Evolutionary conservation across 805 yeast species (phyloP).

Genomic region (Barnettozyma californica): DNA sequence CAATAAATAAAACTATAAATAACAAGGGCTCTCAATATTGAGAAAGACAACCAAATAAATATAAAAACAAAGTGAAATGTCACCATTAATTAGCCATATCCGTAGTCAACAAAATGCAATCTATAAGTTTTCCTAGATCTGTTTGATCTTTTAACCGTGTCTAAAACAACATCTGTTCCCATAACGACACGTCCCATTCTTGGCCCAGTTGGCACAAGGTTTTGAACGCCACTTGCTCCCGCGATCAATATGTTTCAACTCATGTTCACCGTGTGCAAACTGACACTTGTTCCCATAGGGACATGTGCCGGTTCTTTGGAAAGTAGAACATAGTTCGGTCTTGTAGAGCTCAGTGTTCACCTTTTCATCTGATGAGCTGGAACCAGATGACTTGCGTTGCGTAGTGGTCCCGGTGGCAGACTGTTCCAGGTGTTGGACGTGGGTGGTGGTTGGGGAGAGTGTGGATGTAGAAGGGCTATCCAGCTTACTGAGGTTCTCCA

Average conservation of each 20-base stretch:
- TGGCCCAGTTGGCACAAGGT: conserved; percentile 85
- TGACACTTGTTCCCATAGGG: conserved; percentile 91
- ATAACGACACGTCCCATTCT: conserved; percentile 77
- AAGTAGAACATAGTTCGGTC: conserved; percentile 85
- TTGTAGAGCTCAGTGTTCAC: conserved; percentile 71
- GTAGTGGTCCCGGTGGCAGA: neutral
- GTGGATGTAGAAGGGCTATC: conserved; percentile 9
- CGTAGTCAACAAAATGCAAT: neutral
- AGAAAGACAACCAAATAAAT: neutral
- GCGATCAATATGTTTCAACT: conserved; percentile 65
- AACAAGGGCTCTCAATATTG: neutral
- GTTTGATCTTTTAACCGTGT: conserved; percentile 42
- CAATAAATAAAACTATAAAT: conserved; percentile 1
- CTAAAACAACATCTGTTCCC: conserved; percentile 91
- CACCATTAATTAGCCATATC: neutral
- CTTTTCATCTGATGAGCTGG: conserved; percentile 11
- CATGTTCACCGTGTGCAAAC: conserved; percentile 85
- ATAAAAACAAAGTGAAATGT: neutral
- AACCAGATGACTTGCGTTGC: neutral
- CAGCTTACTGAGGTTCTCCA: conserved; percentile 21
- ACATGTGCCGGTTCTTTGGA: conserved; percentile 61
- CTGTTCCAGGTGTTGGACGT: neutral
- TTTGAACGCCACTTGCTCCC: conserved; percentile 87
- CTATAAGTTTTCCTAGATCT: conserved; percentile 1
- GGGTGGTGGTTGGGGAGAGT: neutral